Evolutionary conservation across 352 stramenopile genomes (phyloP).

Genomic region (Phytophthora multivora): DNA sequence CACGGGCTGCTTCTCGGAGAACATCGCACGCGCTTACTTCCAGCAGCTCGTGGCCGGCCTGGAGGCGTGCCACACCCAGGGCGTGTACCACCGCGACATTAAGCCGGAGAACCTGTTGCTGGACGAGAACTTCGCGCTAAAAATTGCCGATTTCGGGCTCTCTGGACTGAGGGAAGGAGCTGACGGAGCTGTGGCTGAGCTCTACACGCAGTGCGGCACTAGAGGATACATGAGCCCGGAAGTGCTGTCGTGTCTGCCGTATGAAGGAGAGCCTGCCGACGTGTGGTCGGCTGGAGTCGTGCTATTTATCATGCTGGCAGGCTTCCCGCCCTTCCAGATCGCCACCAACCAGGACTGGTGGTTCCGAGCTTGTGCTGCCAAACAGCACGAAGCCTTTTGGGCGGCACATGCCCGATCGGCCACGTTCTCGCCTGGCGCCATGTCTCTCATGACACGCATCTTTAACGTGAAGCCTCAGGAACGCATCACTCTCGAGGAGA

Average conservation of each 20-base stretch:
- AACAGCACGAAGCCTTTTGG: slow-evolving; percentile 85
- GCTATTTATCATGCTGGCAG: slow-evolving; percentile 94
- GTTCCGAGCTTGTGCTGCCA: slow-evolving; percentile 77
- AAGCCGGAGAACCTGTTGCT: slow-evolving; percentile 95
- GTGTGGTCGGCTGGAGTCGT: slow-evolving; percentile 93
- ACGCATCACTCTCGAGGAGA: slow-evolving; percentile 79
- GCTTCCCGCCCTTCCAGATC: slow-evolving; percentile 92
- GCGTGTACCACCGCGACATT: slow-evolving; percentile 93
- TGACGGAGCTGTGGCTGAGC: slow-evolving; percentile 61
- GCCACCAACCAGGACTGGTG: slow-evolving; percentile 90
- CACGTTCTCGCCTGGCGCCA: slow-evolving; percentile 74
- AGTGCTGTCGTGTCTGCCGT: slow-evolving; percentile 81
- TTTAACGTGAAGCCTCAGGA: slow-evolving; percentile 75
- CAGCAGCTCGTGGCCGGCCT: slow-evolving; percentile 84
- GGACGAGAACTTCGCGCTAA: slow-evolving; percentile 84
- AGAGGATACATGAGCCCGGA: slow-evolving; percentile 94
- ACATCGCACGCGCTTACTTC: slow-evolving; percentile 88
- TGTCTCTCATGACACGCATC: slow-evolving; percentile 73
- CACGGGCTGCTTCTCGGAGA: slow-evolving; percentile 89
- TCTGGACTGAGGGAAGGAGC: slow-evolving; percentile 84
- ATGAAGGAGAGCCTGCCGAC: slow-evolving; percentile 88
- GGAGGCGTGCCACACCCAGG: slow-evolving; percentile 78
- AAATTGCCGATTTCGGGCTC: slow-evolving; percentile 97
- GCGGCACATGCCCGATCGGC: slow-evolving; percentile 71
- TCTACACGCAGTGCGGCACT: slow-evolving; percentile 91